Base-by-base conservation (phyloP, 306 rosid genomes). In the Chamaecrista fasciculata region DNA sequence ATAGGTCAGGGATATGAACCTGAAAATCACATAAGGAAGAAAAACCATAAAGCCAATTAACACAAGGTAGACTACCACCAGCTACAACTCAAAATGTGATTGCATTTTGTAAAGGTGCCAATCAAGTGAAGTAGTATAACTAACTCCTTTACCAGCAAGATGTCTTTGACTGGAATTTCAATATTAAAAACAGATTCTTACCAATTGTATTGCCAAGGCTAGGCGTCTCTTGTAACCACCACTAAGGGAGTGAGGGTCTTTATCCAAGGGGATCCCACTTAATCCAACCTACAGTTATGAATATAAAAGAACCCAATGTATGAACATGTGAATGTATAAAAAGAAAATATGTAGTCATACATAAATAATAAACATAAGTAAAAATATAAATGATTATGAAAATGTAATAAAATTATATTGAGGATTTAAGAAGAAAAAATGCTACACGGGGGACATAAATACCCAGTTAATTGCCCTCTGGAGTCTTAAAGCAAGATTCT, bases 221-320 rank as follows among this genome's bases (percentile, higher is more conserved):
- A 93, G 97, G 15, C 94, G 96, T 4, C 97, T 94, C 76, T 93
- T 93, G 88, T 93, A 93, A 78, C 98, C 98, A 67, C 97, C 97
- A 76, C 98, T 90, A 49, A 93, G 97, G 48, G 98, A 83, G 52
- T 88, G 83, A 73, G 98, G 97, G 85, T 90, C 93, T 81, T 84
- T 85, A 77, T 88, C 91, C 96, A 93, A 79, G 36, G 87, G 48
- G 80, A 93, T 90, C 59, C 97, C 96, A 75, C 75, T 86, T 78
- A 90, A 82, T 72, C 97, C 98, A 48, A 93, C 98, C 94, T 90
- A 67, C 18, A 62, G 37, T 73, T 23, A 78, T 52, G 68, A 71
- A 81, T 47, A 34, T 69, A 52, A 52, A 48, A 31, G 29, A 64
- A 19, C 28, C 61, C 48, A 66, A 25, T 16, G 50, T 11, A 11